A percentile compares a stretch with the other conserved stretches of the same genome.
These are phyloP conservation scores for Wickerhamomyces queroliae DNA, from an alignment of 805 yeast genomes.

Conservation along the genomic window DNA sequence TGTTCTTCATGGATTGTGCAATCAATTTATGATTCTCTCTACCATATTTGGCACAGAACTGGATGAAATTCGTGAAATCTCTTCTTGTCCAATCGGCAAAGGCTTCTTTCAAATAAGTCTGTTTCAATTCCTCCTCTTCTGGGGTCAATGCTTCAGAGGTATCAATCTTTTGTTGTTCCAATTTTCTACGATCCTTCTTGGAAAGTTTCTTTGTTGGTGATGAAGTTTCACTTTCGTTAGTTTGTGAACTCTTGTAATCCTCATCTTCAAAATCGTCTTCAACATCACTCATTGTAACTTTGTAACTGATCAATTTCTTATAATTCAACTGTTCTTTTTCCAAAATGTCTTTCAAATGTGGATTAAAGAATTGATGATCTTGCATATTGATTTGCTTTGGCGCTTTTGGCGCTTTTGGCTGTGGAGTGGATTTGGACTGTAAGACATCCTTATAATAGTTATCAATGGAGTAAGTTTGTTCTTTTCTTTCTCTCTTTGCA, in stretches of 20 bases:
- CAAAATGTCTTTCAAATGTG: slow-evolving; percentile 43
- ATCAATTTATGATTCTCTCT: slow-evolving; percentile 44
- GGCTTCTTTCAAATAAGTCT: slow-evolving; percentile 45
- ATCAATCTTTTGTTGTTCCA: slow-evolving; percentile 51
- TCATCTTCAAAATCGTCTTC: slow-evolving; percentile 39
- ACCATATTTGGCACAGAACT: slow-evolving; percentile 64
- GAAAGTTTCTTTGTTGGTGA: slow-evolving; percentile 1
- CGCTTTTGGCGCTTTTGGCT: slow-evolving; percentile 42
- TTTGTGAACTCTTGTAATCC: slow-evolving; percentile 13
- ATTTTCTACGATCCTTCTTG: slow-evolving; percentile 14
- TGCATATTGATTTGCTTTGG: slow-evolving; percentile 61
- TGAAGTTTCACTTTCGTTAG: slow-evolving; percentile 1
- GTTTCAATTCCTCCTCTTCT: slow-evolving; percentile 53
- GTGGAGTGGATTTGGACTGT: slow-evolving; percentile 32
- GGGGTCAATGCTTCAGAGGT: slow-evolving; percentile 53
- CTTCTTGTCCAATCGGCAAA: slow-evolving; percentile 69
- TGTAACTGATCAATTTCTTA: slow-evolving; percentile 53
- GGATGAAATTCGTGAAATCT: slow-evolving; percentile 68
- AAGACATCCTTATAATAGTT: slow-evolving; percentile 71
- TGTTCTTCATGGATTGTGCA: slow-evolving; percentile 48
- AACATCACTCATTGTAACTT: slow-evolving; percentile 53
- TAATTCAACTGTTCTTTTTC: slow-evolving; percentile 62
- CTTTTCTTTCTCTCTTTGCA: slow-evolving; percentile 68
- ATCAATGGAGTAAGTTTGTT: slow-evolving; percentile 72
- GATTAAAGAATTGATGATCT: slow-evolving; percentile 71